These are phyloP conservation scores for Astragalus glycyphyllos DNA, from an alignment of 306 rosid species.

Conservation along the genomic window DNA sequence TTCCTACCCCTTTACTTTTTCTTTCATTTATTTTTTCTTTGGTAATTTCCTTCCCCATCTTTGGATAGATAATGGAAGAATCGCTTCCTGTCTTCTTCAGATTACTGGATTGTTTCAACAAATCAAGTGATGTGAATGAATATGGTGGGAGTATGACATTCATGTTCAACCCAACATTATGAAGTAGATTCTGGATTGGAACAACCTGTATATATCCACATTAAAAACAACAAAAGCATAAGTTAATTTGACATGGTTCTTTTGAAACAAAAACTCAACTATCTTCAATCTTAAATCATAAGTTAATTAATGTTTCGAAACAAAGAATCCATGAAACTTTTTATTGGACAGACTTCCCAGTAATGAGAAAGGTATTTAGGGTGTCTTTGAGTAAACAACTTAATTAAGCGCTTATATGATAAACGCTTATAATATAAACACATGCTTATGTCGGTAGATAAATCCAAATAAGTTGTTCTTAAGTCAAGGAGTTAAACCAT, in stretches of 20 bases:
- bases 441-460: too few relatives aligned
- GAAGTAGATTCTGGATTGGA: slow-evolving; percentile 53
- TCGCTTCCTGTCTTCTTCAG: slow-evolving; percentile 51
- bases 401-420: too few relatives aligned
- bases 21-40: not conserved
- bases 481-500: too few relatives aligned
- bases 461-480: too few relatives aligned
- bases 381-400: too few relatives aligned
- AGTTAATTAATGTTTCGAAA: slow-evolving; percentile 1
- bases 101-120: slow-evolving; percentile 53
- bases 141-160: slow-evolving; percentile 50
- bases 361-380: too few relatives aligned
- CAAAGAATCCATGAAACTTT: not conserved
- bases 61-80: slow-evolving; percentile 40
- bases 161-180: slow-evolving; percentile 59
- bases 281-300: too few relatives aligned
- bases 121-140: slow-evolving; percentile 79
- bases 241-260: too few relatives aligned
- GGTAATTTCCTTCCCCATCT: not conserved
- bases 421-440: too few relatives aligned
- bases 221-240: slow-evolving; percentile 3
- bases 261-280: too few relatives aligned
- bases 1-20: slow-evolving; percentile 16
- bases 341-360: too few relatives aligned
- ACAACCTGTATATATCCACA: slow-evolving; percentile 63